These are phyloP conservation scores for Daphne laureola DNA, from an alignment of 441 rosid species.

Conservation along the genomic window DNA sequence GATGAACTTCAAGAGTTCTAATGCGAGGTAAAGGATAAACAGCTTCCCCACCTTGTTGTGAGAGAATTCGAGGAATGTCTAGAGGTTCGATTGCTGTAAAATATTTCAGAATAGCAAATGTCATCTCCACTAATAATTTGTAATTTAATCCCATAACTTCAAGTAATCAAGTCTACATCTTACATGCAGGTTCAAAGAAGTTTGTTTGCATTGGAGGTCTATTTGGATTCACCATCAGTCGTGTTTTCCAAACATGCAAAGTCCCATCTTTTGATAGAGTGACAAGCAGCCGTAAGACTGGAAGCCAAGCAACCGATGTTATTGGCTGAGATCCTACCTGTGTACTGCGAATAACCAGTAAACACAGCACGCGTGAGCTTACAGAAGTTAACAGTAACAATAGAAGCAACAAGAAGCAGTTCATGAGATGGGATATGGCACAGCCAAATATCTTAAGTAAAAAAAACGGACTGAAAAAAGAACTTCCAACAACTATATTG, in stretches of 20 bases:
- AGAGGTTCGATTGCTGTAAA: slow-evolving; percentile 84
- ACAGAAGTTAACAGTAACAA: not conserved
- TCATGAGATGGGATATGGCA: not conserved
- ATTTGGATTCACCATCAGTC: slow-evolving; percentile 75
- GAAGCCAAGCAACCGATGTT: slow-evolving; percentile 84
- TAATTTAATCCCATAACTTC: slow-evolving; percentile 1
- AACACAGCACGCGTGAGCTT: not conserved
- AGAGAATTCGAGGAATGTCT: slow-evolving; percentile 85
- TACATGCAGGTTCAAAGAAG: slow-evolving; percentile 95
- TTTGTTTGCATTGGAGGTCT: slow-evolving; percentile 91
- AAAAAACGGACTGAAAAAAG: too few species aligned
- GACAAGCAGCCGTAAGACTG: slow-evolving; percentile 76
- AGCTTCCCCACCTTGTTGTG: slow-evolving; percentile 97
- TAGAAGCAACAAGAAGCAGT: not conserved
- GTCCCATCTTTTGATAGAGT: slow-evolving; percentile 91
- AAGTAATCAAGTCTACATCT: slow-evolving; percentile 12
- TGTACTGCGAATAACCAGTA: slow-evolving; percentile 37
- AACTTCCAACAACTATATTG: too few species aligned
- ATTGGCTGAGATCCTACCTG: slow-evolving; percentile 99
- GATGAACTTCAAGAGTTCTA: slow-evolving; percentile 81
- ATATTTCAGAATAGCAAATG: slow-evolving; percentile 15
- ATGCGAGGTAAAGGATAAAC: slow-evolving; percentile 94
- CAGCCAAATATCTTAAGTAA: too few species aligned
- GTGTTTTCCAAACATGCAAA: slow-evolving; percentile 94
- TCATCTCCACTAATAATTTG: slow-evolving; percentile 2